Evolutionary conservation across 257 asterid genomes (phyloP), one percentile per base, ranked within the genome.

Genomic region (Solanum okadae): DNA sequence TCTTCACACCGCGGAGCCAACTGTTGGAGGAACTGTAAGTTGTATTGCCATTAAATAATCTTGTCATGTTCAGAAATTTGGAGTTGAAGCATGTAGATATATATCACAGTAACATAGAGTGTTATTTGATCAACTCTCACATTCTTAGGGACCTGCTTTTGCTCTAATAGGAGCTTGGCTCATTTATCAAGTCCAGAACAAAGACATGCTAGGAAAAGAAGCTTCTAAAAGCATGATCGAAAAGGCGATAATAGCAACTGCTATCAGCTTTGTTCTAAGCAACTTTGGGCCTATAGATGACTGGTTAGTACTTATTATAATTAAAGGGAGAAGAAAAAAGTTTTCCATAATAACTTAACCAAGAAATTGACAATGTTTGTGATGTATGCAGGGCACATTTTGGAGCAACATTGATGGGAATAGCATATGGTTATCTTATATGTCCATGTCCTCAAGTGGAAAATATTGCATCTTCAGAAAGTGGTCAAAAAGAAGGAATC

Each of bases 151-250:
- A 75, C 98, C 98, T 2, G 92, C 88, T 33, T 96, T 96, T 92
- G 98, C 98, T 83, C 35, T 96, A 67, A 93, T 95, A 33, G 98
- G 98, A 67, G 98, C 98, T 71, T 96, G 96, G 98, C 94, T 96
- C 44, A 89, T 93, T 65, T 92, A 93, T 90, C 96, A 93, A 89
- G 85, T 92, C 81, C 98, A 91, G 82, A 93, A 92, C 93, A 92
- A 93, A 88, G 98, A 88, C 87, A 86, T 90, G 13, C 70, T 88
- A 40, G 89, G 91, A 61, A 93, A 88, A 49, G 94, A 93, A 83
- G 88, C 90, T 15, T 86, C 90, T 23, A 95, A 95, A 79, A 92
- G 90, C 86, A 88, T 94, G 93, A 90, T 92, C 38, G 91, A 52
- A 87, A 89, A 89, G 87, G 98, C 95, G 44, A 85, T 95, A 1